These are phyloP conservation scores for Fusarium sp. DNA, from an alignment of 2,329 filamentous ascomycete species.

Conservation along the genomic window DNA sequence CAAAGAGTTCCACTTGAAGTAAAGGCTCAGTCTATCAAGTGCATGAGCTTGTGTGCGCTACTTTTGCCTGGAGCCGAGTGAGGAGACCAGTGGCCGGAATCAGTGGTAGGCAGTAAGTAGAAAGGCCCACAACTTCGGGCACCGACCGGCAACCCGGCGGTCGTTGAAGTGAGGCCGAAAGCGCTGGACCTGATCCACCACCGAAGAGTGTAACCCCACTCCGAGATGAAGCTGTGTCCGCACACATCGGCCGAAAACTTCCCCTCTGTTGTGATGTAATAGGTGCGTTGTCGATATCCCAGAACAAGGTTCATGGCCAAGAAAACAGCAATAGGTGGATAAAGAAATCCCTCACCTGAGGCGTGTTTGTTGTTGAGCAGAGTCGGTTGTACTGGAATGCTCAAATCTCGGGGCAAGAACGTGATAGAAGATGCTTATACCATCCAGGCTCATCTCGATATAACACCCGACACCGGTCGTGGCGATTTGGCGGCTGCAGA, in stretches of 20 bases:
- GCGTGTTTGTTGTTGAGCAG: neutral
- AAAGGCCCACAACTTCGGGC: slow-evolving; percentile 16
- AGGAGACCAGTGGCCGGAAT: neutral
- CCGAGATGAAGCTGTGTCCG: slow-evolving; percentile 13
- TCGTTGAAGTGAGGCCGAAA: slow-evolving; percentile 11
- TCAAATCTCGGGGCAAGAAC: neutral
- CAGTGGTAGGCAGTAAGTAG: neutral
- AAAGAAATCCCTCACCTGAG: slow-evolving; percentile 27
- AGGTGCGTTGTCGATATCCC: neutral
- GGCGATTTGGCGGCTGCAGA: neutral
- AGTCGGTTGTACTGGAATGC: neutral
- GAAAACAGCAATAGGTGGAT: slow-evolving; percentile 10
- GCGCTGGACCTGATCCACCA: slow-evolving; percentile 33
- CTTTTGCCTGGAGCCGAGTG: slow-evolving; percentile 6
- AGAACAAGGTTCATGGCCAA: slow-evolving; percentile 30
- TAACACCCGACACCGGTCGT: neutral
- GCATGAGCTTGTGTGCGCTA: slow-evolving; percentile 18
- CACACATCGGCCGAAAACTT: slow-evolving; percentile 15
- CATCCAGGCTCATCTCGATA: neutral
- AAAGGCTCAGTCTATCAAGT: slow-evolving; percentile 6
- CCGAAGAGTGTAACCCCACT: slow-evolving; percentile 30
- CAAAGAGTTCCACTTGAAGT: slow-evolving; percentile 31
- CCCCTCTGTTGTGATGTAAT: slow-evolving; percentile 9
- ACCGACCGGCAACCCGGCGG: slow-evolving; percentile 11
- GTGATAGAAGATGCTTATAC: neutral